Evolutionary conservation across 441 rosid species (phyloP), one percentile per base, ranked within the genome.

Genomic region (Omphalea diandra): DNA sequence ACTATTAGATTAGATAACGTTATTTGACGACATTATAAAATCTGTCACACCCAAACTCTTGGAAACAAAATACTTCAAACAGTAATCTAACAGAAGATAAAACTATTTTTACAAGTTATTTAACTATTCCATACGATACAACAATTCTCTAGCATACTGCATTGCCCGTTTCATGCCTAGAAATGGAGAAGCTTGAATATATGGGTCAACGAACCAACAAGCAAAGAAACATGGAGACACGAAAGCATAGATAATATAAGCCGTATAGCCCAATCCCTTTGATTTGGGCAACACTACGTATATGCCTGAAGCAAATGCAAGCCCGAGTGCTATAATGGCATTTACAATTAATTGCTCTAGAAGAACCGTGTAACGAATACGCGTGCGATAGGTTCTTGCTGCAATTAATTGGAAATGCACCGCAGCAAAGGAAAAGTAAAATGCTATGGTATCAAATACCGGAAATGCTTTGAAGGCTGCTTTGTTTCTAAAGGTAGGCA

Each of bases 391-490:
- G 11, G 27, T 7, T 2, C 0, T 7, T n/a, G 27, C 55, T 50
- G 55, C 10, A n/a, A 4, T 6, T 50, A 22, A 0, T n/a, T 55
- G 60, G 17, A 29, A 17, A 55, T 1, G 12, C 6, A 40, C 1
- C 9, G 49, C 9, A 24, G 76, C 33, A 2, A 73, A 52, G 1
- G 87, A 79, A 69, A 71, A 78, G 66, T 75, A 65, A 60, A 82
- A 80, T 8, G 86, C 86, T 17, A 80, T 27, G 15, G 82, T 71
- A 36, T 82, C 69, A 6, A 71, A 75, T n/a, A 75, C 63, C 46
- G 77, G 52, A 36, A 84, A 80, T n/a, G 62, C 71, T 63, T 56
- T 73, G 81, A 84, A 84, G 46, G 73, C 70, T 27, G 72, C 0
- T 38, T 72, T 41, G 0, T 60, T 66, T 38, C 67, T 14, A 9